A percentile compares a stretch with the other conserved stretches of the same genome.
Evolutionary conservation across 2,329 filamentous ascomycete genomes (phyloP).

Genomic region (Myriosclerotinia curreyana): DNA sequence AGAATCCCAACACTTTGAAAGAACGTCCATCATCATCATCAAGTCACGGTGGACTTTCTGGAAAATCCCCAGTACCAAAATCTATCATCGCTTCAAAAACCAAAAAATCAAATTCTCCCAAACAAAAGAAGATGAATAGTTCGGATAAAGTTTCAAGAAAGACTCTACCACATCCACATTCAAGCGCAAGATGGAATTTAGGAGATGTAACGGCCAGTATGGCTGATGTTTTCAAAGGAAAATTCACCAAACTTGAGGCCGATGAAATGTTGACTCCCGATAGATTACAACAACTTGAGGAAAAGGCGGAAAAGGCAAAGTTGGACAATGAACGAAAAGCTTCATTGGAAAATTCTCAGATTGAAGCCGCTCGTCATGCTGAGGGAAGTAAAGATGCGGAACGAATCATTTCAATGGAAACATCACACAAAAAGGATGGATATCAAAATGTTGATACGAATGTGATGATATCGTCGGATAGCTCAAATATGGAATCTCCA

Average conservation of each 20-base stretch:
- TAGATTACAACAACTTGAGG: conserved; percentile 45
- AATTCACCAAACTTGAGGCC: conserved; percentile 53
- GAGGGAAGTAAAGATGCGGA: conserved; percentile 5
- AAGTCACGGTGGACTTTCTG: conserved; percentile 20
- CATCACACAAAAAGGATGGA: neutral
- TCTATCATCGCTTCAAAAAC: conserved; percentile 43
- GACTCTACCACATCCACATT: conserved; percentile 26
- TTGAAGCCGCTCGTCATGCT: conserved; percentile 10
- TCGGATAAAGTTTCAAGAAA: conserved; percentile 3
- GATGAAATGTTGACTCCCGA: conserved; percentile 58
- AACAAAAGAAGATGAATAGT: conserved; percentile 39
- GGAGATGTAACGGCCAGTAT: conserved; percentile 56
- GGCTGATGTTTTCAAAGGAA: conserved; percentile 54
- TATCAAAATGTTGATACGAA: conserved; percentile 7
- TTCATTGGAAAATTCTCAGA: conserved; percentile 27
- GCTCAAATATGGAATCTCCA: conserved; percentile 41
- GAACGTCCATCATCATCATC: conserved; percentile 26
- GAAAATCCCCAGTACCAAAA: conserved; percentile 34
- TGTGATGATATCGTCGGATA: conserved; percentile 30
- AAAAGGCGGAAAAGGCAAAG: conserved; percentile 25
- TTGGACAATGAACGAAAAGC: conserved; percentile 27
- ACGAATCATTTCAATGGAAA: neutral
- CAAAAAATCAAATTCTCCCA: conserved; percentile 38
- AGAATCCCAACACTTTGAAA: conserved; percentile 16
- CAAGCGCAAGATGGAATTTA: conserved; percentile 50